phyloP scores from a whole-genome alignment of 106 monocot species.

The Allium sativum region DNA sequence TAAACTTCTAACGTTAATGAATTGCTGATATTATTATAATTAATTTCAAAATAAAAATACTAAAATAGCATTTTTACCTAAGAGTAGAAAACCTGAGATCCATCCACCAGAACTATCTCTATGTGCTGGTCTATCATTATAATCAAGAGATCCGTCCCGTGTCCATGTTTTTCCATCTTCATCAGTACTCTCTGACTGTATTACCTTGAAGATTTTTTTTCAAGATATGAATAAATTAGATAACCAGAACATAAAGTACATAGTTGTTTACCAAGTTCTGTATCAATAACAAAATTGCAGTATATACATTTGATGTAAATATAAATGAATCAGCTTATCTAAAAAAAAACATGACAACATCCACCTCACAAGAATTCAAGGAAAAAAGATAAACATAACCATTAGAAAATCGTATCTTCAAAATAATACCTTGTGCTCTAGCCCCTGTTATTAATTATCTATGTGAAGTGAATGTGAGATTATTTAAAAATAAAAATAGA shows the following conservation, averaged over 20 bases:
- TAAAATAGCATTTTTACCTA: slow-evolving; percentile 3
- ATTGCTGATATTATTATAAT: neutral
- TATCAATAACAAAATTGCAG: neutral
- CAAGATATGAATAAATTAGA: neutral
- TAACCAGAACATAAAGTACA: neutral
- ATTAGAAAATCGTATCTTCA: neutral
- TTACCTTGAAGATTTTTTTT: neutral
- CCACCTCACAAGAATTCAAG: too few species aligned
- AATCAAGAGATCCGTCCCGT: slow-evolving; percentile 6
- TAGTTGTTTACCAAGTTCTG: neutral
- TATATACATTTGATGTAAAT: neutral
- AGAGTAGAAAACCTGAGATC: slow-evolving; percentile 2
- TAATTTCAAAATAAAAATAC: neutral
- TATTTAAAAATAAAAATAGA: neutral
- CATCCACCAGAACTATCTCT: slow-evolving; percentile 5
- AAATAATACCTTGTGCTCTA: neutral
- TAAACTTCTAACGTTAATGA: neutral
- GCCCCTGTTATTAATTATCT: neutral
- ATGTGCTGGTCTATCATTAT: neutral
- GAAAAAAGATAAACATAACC: too few species aligned
- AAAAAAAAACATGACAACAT: too few species aligned
- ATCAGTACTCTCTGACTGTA: neutral
- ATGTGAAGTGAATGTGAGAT: neutral
- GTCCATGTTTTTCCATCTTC: neutral
- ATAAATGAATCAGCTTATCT: neutral